Base-by-base conservation (phyloP, 164 flowering plant genomes). In the Malania oleifera region DNA sequence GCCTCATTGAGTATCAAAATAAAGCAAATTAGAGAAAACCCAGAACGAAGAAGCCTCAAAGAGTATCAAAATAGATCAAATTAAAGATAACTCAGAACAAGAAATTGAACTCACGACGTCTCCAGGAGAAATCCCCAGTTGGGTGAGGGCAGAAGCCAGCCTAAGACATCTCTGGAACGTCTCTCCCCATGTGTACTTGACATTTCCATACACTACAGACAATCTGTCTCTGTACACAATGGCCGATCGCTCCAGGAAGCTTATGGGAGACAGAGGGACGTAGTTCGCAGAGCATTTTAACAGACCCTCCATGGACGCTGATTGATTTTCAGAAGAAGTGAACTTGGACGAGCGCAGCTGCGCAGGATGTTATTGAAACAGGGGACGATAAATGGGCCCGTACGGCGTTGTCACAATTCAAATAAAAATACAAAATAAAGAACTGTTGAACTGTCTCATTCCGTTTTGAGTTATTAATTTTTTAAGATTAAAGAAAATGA, bases 211-310 rank as follows among this genome's bases (percentile, higher is more conserved):
- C 9, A 81, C 75, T 47, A 81, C 34, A 3, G 86, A 79, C 45
- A 44, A 17, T 27, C 62, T 57, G 45, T 79, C 82, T 17, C 75
- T 44, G 60, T 79, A 79, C 35, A 77, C 82, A 2, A 50, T 20
- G 0, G 83, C 75, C 0, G 83, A 73, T 38, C 86, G 71, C 50
- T 81, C 78, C 60, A 81, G 55, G 73, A 81, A 81, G 72, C 75
- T 77, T 27, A 81, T 77, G 0, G 86, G 86, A 13, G 83, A 56
- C 46, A 81, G 63, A 24, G 81, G 81, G 11, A 77, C 77, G 66
- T 75, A 68, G 47, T 81, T 81, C 0, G 82, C 86, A 0, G 83
- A 59, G 70, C 80, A 77, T 45, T 56, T 37, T 10, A 67, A 55
- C 22, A 60, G 37, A 22, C 80, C 84, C 40, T 76, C 79, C 76